Conservation (phyloP, 805 yeast genomes). For the Teunomyces barrocoloradensis region DNA sequence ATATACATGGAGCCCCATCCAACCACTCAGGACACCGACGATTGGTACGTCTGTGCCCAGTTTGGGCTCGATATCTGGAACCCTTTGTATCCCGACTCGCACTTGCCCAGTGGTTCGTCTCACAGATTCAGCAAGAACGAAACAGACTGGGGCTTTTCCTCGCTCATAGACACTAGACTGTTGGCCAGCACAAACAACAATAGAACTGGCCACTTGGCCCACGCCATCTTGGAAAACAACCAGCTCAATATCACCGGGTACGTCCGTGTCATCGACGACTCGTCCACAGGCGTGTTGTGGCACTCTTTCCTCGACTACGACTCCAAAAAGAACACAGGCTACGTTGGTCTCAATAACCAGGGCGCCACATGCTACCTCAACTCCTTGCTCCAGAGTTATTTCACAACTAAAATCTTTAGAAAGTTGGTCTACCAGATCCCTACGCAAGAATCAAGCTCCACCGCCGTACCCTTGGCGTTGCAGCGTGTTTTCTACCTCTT, state of each 20-base stretch:
- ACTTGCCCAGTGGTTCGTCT: conserved; percentile 59
- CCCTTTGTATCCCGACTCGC: conserved; percentile 65
- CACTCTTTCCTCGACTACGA: conserved; percentile 81
- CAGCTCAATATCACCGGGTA: conserved; percentile 70
- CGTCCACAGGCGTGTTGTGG: conserved; percentile 91
- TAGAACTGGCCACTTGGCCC: conserved; percentile 17
- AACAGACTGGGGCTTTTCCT: conserved; percentile 95
- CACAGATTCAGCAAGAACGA: conserved; percentile 77
- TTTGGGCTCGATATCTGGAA: conserved; percentile 84
- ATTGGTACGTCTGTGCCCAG: conserved; percentile 90
- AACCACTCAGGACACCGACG: conserved; percentile 27
- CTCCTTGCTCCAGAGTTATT: conserved; percentile 87
- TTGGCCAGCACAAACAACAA: conserved; percentile 34
- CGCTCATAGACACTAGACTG: conserved; percentile 58
- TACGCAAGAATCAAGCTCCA: conserved; percentile 50
- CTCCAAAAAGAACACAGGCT: conserved; percentile 85
- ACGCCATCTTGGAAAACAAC: conserved; percentile 50
- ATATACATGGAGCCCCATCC: conserved; percentile 79
- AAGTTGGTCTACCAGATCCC: conserved; percentile 88
- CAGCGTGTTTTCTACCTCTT: conserved; percentile 85
- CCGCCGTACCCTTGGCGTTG: conserved; percentile 69
- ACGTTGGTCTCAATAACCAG: conserved; percentile 89
- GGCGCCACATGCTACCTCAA: conserved; percentile 98
- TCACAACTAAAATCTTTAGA: conserved; percentile 78
- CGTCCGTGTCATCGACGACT: conserved; percentile 76